phyloP scores from a whole-genome alignment of 352 stramenopile genomes.

The Bremia lactucae region DNA sequence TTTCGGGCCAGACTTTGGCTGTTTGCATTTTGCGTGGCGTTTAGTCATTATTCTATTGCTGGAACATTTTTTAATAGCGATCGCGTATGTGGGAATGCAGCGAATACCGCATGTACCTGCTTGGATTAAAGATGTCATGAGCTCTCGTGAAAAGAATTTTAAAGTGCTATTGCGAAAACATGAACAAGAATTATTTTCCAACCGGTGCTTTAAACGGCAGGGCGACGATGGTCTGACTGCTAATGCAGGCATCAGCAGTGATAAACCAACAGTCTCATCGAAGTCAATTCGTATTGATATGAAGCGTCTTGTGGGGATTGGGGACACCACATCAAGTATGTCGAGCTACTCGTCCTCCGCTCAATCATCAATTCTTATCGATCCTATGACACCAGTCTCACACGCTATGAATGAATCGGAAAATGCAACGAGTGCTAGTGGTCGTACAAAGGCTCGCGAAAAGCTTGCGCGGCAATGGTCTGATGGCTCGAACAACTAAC shows the following conservation, averaged over 20 bases:
- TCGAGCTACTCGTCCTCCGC: conserved; percentile 7
- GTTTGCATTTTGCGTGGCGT: conserved; percentile 46
- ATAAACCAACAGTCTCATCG: conserved; percentile 14
- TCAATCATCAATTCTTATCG: conserved; percentile 21
- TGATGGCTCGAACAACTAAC: conserved; percentile 25
- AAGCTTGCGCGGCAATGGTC: conserved; percentile 54
- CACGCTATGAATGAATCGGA: conserved; percentile 23
- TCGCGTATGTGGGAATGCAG: conserved; percentile 46
- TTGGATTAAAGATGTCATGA: conserved; percentile 48
- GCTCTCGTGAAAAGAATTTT: conserved; percentile 47
- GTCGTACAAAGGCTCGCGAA: conserved; percentile 45
- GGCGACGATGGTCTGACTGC: not conserved
- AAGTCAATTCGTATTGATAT: conserved; percentile 30
- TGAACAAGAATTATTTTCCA: conserved; percentile 37
- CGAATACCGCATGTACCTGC: conserved; percentile 36
- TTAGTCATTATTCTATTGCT: conserved; percentile 46
- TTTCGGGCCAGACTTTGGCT: conserved; percentile 54
- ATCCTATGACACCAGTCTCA: conserved; percentile 38
- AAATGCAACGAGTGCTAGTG: conserved; percentile 37
- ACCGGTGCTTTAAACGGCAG: conserved; percentile 5
- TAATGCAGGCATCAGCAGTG: conserved; percentile 1
- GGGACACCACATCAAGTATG: conserved; percentile 18
- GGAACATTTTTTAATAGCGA: conserved; percentile 41
- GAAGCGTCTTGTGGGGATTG: conserved; percentile 22
- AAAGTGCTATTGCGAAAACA: conserved; percentile 42